Base-by-base conservation (phyloP, 2,329 filamentous ascomycete genomes). In the Diaporthe velutina region DNA sequence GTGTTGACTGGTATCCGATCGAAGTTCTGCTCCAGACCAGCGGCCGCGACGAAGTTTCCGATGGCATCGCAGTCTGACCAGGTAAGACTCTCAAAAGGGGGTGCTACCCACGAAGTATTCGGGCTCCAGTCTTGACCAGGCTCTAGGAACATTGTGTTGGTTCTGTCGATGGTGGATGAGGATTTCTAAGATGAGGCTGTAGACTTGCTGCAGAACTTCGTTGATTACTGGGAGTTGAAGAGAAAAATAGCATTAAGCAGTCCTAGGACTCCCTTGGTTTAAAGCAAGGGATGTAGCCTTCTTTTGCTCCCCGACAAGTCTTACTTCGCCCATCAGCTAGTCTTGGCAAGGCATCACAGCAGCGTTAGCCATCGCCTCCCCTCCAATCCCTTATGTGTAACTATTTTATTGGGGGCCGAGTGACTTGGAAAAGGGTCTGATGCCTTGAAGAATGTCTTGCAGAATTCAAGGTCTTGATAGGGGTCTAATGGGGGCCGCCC, bases 51-150 rank as follows among this genome's bases (percentile, higher is more conserved):
- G n/a, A 25, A 60, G 12, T 60, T 60, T 25, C 57, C 35, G 6
- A 60, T 60, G 10, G n/a, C 33, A n/a, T 38, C 17, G 33, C 57
- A 60, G 35, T 60, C 35, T 60, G 33, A 40, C 35, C 57, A 60
- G 22, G 17, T 4, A 13, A 60, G 57, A 3, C 12, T 40, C 5
- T 40, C 57, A 0, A 8, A 40, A 40, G 22, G 57, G 2, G 57
- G 57, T 40, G 35, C 5, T 38, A 60, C 33, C 57, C 57, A 40
- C 1, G 33, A 40, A 4, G 22, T 40, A 17, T 17, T 60, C 2
- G 57, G 57, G 35, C 57, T 60, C 57, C 57, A 60, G n/a, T 60
- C 57, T n/a, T 60, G 33, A 17, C 57, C 57, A 8, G 57, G 57
- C 57, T 60, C 22, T 25, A 40, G n/a, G 33, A 60, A 40, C 57